phyloP scores from a whole-genome alignment of 306 rosid species.

The Glycine tomentella region DNA sequence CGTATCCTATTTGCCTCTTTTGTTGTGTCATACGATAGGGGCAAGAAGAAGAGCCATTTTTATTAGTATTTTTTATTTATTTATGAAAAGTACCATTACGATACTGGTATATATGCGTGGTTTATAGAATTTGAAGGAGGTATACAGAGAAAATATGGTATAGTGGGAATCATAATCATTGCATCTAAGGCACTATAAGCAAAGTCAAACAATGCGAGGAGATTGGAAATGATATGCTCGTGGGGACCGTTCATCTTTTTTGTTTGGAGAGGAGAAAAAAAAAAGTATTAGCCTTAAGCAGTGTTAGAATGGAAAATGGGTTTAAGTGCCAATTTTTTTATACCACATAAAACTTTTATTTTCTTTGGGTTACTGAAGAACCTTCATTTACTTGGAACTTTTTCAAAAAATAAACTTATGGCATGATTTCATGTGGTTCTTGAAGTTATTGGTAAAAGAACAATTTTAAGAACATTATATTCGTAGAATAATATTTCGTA shows the following conservation, averaged over 20 bases:
- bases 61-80: no score
- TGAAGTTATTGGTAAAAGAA: no score
- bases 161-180: slow-evolving; percentile 50
- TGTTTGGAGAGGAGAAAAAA: neutral
- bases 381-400: neutral
- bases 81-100: no score
- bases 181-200: neutral
- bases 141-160: neutral
- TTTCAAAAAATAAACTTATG: no score
- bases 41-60: no score
- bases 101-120: no score
- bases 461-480: no score
- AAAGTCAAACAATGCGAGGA: slow-evolving; percentile 42
- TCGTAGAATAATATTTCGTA: no score
- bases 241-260: slow-evolving; percentile 22
- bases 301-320: neutral
- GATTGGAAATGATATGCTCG: slow-evolving; percentile 35
- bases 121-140: neutral
- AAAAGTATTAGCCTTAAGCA: neutral
- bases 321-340: neutral
- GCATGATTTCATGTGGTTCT: no score
- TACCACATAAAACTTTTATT: neutral
- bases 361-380: neutral
- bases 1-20: no score
- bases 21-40: no score